Conservation (phyloP, 176 grass and related monocot genomes). For the Ananas comosus region DNA sequence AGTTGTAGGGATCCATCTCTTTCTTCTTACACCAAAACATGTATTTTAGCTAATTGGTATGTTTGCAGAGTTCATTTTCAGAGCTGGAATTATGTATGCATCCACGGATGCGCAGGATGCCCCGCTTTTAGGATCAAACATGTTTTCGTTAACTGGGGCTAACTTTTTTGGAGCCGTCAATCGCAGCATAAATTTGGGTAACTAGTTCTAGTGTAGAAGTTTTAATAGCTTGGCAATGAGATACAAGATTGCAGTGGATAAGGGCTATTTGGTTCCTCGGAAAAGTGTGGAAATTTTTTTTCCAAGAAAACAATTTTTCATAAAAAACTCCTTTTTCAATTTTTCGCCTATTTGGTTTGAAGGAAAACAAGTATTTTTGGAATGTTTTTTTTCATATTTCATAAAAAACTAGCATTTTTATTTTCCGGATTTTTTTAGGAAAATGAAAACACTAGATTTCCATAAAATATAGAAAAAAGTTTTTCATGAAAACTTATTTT, state of each 20-base stretch:
- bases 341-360: no score
- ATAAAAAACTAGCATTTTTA: no score
- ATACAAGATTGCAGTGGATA: no score
- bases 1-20: not conserved
- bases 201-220: not conserved
- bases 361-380: no score
- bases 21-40: not conserved
- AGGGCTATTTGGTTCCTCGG: not conserved
- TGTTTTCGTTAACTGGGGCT: conserved; percentile 76
- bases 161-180: conserved; percentile 68
- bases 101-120: conserved; percentile 25
- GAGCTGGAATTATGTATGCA: conserved; percentile 93
- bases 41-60: conserved; percentile 27
- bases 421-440: no score
- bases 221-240: no score
- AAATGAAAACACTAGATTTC: no score
- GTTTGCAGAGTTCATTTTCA: conserved; percentile 62
- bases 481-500: no score
- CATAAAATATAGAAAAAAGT: no score
- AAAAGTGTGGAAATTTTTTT: not conserved
- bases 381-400: no score
- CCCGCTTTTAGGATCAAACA: conserved; percentile 57
- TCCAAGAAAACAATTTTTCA: not conserved
- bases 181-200: conserved; percentile 85
- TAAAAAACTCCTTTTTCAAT: not conserved